A percentile compares a stretch with the other conserved stretches of the same genome.
Conservation (phyloP, 2,329 filamentous ascomycete species). For the Hirsutella minnesotensis region DNA sequence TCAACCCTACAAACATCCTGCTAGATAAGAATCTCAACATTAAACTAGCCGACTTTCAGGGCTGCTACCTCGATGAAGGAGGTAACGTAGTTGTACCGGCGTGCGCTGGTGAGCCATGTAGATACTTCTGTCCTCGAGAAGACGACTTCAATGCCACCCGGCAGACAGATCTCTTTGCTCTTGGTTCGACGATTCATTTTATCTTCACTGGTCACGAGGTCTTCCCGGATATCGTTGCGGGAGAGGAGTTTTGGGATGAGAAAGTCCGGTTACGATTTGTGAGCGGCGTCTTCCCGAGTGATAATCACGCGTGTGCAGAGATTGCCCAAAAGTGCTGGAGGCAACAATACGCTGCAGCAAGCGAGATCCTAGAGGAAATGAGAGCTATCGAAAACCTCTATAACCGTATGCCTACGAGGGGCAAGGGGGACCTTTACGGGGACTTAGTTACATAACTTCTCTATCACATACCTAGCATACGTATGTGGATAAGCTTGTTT, state of each 20-base stretch:
- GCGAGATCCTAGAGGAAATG: slow-evolving; percentile 3
- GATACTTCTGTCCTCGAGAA: slow-evolving; percentile 7
- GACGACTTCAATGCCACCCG: slow-evolving; percentile 3
- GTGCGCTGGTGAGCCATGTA: slow-evolving; percentile 4
- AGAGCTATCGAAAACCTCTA: neutral
- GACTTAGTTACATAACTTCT: no score
- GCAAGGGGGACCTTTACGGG: no score
- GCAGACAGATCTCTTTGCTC: slow-evolving; percentile 11
- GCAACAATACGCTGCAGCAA: slow-evolving; percentile 1
- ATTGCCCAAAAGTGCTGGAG: slow-evolving; percentile 4
- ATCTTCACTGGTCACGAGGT: slow-evolving; percentile 8
- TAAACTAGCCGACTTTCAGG: slow-evolving; percentile 9
- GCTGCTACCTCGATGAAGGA: slow-evolving; percentile 4
- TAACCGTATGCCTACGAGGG: no score
- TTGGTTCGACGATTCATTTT: slow-evolving; percentile 10
- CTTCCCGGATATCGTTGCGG: slow-evolving; percentile 8
- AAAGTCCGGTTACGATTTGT: slow-evolving; percentile 6
- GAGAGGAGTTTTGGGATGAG: slow-evolving; percentile 7
- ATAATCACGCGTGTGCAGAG: slow-evolving; percentile 1
- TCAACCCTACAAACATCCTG: slow-evolving; percentile 7
- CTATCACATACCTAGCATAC: no score
- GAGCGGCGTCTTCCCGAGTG: slow-evolving; percentile 5
- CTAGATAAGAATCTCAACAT: slow-evolving; percentile 8
- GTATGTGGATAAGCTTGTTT: no score
- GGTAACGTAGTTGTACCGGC: slow-evolving; percentile 6